A percentile compares a stretch with the other conserved stretches of the same genome.
Conservation (phyloP, 2,329 filamentous ascomycete species). For the Sporothrix brasiliensis region DNA sequence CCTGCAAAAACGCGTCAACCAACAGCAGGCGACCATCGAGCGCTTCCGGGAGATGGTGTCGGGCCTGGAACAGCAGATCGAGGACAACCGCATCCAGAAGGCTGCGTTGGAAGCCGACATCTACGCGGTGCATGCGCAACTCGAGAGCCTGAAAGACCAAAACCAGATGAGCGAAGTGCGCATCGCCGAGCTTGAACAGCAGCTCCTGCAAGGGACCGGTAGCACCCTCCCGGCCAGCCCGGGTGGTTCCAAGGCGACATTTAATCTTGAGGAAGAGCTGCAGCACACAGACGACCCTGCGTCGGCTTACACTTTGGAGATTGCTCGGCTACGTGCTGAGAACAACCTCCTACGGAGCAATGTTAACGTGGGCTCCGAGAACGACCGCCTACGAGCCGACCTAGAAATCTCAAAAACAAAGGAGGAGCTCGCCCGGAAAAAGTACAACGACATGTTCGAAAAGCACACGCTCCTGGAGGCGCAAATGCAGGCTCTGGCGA, state of each 20-base stretch:
- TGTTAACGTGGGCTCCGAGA: conserved; percentile 57
- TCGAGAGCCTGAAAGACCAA: conserved; percentile 48
- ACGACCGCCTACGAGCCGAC: conserved; percentile 57
- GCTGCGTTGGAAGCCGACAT: conserved; percentile 52
- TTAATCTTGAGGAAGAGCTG: conserved; percentile 64
- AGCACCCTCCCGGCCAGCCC: not conserved
- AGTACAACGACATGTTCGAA: conserved; percentile 60
- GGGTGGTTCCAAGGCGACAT: conserved; percentile 37
- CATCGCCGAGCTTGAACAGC: conserved; percentile 63
- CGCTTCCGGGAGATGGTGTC: conserved; percentile 40
- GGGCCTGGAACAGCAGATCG: conserved; percentile 43
- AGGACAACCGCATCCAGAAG: conserved; percentile 50
- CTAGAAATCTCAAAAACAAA: conserved; percentile 58
- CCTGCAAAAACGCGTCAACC: conserved; percentile 41
- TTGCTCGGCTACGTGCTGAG: conserved; percentile 64
- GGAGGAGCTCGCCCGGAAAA: conserved; percentile 56
- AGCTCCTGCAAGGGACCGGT: conserved; percentile 49
- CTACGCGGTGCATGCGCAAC: conserved; percentile 46
- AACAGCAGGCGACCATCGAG: conserved; percentile 38
- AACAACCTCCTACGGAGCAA: conserved; percentile 61
- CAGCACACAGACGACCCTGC: conserved; percentile 51
- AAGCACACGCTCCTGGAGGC: conserved; percentile 60
- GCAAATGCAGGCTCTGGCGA: conserved; percentile 59
- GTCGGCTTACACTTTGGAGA: conserved; percentile 52
- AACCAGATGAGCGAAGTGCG: conserved; percentile 55